phyloP scores from a whole-genome alignment of 1,139 yeast species.

The Blastobotrys illinoisensis region DNA sequence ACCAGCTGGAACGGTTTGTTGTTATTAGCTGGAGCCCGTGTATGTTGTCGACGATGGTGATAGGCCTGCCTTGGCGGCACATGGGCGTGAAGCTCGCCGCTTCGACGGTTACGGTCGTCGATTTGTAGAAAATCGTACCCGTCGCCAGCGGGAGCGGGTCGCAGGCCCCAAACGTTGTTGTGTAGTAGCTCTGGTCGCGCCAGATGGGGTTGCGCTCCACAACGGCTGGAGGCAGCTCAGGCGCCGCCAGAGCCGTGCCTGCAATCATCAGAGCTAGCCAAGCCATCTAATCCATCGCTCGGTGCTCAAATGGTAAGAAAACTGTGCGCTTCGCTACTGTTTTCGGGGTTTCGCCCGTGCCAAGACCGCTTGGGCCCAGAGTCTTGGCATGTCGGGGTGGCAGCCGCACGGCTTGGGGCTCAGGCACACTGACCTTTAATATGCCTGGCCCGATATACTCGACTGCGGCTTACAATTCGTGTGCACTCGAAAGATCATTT shows the following conservation, averaged over 20 bases:
- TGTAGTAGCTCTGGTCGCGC: not conserved
- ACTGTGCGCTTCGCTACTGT: not conserved
- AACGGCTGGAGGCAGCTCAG: not conserved
- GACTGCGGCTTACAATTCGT: no score
- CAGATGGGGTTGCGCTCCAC: not conserved
- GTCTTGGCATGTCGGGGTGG: no score
- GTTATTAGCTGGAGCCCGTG: slow-evolving; percentile 6
- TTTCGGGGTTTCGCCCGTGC: not conserved
- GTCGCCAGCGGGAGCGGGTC: slow-evolving; percentile 13
- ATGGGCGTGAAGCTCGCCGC: slow-evolving; percentile 15
- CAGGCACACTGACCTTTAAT: no score
- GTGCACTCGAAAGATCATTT: no score
- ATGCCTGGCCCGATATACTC: no score
- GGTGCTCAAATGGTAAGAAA: not conserved
- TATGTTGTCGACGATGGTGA: slow-evolving; percentile 10
- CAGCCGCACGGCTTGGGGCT: no score
- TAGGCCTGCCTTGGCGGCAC: slow-evolving; percentile 20
- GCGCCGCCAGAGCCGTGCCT: not conserved
- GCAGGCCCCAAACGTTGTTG: slow-evolving; percentile 15
- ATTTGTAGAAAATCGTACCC: slow-evolving; percentile 14
- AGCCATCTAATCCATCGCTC: not conserved
- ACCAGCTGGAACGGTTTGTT: slow-evolving; percentile 14
- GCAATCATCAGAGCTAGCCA: not conserved
- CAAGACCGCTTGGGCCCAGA: not conserved
- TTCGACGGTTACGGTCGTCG: slow-evolving; percentile 3